phyloP scores from a whole-genome alignment of 495 filamentous ascomycete genomes.

The Penicillium turbatum region DNA sequence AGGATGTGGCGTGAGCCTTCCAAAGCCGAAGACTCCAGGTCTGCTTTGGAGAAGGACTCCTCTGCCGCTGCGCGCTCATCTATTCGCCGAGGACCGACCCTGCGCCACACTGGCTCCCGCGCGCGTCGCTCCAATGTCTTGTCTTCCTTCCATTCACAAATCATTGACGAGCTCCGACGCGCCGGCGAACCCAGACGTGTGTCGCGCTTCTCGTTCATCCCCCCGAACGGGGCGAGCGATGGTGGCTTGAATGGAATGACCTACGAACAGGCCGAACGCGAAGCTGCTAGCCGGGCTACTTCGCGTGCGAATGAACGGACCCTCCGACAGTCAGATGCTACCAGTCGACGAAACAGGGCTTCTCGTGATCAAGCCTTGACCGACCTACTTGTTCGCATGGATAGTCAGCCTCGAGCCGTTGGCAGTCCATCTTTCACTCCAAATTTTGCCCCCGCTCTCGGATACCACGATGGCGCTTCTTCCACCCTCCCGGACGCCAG shows the following conservation, averaged over 20 bases:
- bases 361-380: slow-evolving; percentile 24
- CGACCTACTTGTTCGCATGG: slow-evolving; percentile 26
- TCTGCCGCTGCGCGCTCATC: slow-evolving; percentile 63
- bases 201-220: slow-evolving; percentile 22
- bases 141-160: slow-evolving; percentile 34
- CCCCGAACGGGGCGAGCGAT: slow-evolving; percentile 26
- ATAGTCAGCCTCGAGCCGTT: not conserved
- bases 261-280: slow-evolving; percentile 31
- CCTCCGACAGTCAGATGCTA: slow-evolving; percentile 26
- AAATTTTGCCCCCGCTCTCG: slow-evolving; percentile 45
- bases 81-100: slow-evolving; percentile 51
- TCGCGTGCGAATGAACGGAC: slow-evolving; percentile 15
- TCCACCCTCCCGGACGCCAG: slow-evolving; percentile 21
- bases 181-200: slow-evolving; percentile 19
- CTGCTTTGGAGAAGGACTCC: slow-evolving; percentile 51
- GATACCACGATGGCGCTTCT: slow-evolving; percentile 27
- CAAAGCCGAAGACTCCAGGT: slow-evolving; percentile 48
- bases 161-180: slow-evolving; percentile 44
- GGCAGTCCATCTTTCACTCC: slow-evolving; percentile 33
- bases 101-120: slow-evolving; percentile 27
- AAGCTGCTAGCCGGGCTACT: slow-evolving; percentile 17
- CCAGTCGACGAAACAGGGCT: slow-evolving; percentile 32
- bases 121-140: slow-evolving; percentile 31
- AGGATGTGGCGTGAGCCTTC: slow-evolving; percentile 58
- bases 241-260: slow-evolving; percentile 36